Conservation (phyloP, 495 filamentous ascomycete genomes). For the Chlorociboria aeruginascens region DNA sequence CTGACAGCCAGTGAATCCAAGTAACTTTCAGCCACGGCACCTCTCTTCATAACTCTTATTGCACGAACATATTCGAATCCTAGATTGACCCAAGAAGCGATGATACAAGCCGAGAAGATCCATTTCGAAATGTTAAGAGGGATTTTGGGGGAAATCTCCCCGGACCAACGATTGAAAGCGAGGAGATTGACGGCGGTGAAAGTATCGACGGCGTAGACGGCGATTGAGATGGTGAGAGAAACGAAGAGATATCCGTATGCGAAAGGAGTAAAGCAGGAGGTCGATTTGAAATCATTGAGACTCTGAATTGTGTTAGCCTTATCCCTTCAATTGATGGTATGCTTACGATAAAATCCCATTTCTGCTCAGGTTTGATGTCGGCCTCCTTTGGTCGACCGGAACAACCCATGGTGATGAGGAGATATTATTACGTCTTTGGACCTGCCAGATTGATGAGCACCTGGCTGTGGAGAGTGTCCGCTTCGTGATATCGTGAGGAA, state of each 20-base stretch:
- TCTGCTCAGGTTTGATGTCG: constrained; percentile 63
- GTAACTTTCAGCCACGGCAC: constrained; percentile 82
- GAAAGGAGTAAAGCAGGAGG: constrained; percentile 59
- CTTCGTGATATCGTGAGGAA: background rate
- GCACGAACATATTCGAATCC: constrained; percentile 67
- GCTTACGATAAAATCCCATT: constrained; percentile 90
- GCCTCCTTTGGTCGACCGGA: constrained; percentile 55
- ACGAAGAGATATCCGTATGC: constrained; percentile 81
- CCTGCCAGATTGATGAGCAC: constrained; percentile 10
- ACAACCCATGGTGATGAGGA: constrained; percentile 54
- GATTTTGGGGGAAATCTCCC: constrained; percentile 50
- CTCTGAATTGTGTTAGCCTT: constrained; percentile 40
- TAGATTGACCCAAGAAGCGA: constrained; percentile 70
- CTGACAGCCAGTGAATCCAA: constrained; percentile 76
- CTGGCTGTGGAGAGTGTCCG: constrained; percentile 2
- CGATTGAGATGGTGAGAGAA: constrained; percentile 63
- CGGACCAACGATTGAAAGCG: constrained; percentile 55
- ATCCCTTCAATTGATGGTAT: background rate
- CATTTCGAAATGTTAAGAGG: constrained; percentile 63
- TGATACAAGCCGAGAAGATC: constrained; percentile 85
- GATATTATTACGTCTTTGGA: constrained; percentile 8
- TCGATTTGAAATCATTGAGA: constrained; percentile 76
- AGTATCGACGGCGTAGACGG: constrained; percentile 79
- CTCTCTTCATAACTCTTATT: constrained; percentile 62
- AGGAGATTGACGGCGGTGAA: constrained; percentile 89